These are phyloP conservation scores for Heracleum sosnowskyi DNA, from an alignment of 129 eudicot species.

Conservation along the genomic window DNA sequence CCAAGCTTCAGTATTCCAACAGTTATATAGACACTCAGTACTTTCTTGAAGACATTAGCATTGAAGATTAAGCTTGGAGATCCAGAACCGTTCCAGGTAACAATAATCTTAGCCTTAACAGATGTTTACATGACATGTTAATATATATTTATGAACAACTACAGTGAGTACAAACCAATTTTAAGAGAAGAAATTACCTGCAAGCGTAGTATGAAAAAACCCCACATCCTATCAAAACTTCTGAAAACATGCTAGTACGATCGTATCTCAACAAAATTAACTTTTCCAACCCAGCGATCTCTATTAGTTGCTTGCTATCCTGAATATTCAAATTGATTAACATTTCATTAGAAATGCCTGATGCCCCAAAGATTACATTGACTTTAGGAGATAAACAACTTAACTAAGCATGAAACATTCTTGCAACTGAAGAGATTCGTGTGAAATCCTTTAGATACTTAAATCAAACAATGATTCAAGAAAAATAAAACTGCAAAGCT, in stretches of 20 bases:
- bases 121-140: background rate
- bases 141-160: background rate
- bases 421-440: background rate
- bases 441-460: background rate
- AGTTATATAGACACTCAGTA: conserved; percentile 78
- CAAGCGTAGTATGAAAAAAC: conserved; percentile 82
- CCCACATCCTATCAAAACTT: conserved; percentile 98
- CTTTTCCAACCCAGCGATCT: conserved; percentile 86
- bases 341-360: background rate
- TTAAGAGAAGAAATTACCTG: conserved; percentile 42
- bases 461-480: background rate
- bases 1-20: conserved; percentile 88
- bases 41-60: conserved; percentile 64
- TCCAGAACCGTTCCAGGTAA: conserved; percentile 91
- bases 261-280: conserved; percentile 91
- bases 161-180: background rate
- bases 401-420: background rate
- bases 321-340: conserved; percentile 14
- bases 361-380: background rate
- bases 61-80: conserved; percentile 46
- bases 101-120: conserved; percentile 84
- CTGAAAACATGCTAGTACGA: conserved; percentile 93
- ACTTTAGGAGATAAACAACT: background rate
- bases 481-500: background rate
- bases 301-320: conserved; percentile 54